A percentile compares a stretch with the other conserved stretches of the same genome.
Conservation (phyloP, 371 early-diverging fungal genomes). For the Mucor indicus region DNA sequence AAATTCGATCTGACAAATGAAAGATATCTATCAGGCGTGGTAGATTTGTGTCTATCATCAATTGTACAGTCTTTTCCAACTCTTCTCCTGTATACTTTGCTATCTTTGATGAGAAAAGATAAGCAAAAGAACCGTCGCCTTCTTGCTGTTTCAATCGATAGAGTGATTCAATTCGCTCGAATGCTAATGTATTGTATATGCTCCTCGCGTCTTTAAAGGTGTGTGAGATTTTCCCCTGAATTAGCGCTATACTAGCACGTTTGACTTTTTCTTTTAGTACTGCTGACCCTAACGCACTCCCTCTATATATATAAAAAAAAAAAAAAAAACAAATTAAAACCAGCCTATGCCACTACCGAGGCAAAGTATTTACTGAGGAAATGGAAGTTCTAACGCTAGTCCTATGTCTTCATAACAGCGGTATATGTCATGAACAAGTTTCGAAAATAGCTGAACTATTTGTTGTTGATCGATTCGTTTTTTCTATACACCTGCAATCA, state of each 20-base stretch:
- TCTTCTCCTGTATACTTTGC: conserved; percentile 5
- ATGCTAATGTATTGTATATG: not conserved
- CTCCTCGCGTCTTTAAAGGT: conserved; percentile 1
- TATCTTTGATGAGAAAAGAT: conserved; percentile 2
- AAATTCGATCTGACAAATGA: conserved; percentile 2
- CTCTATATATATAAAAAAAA: not conserved
- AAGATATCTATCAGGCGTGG: conserved; percentile 6
- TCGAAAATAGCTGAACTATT: not conserved
- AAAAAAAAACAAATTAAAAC: not conserved
- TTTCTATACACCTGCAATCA: conserved; percentile 10
- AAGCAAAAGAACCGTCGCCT: conserved; percentile 1
- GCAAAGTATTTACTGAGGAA: conserved; percentile 7
- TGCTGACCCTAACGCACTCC: conserved; percentile 5
- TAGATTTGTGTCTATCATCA: conserved; percentile 4
- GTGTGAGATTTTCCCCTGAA: conserved; percentile 2
- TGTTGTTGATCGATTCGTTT: conserved; percentile 4
- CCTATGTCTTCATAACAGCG: conserved; percentile 6
- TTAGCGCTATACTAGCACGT: conserved; percentile 4
- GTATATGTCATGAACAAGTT: conserved; percentile 8
- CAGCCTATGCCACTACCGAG: not conserved
- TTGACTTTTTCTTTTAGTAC: conserved; percentile 11
- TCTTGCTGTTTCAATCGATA: not conserved
- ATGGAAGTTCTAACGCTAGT: conserved; percentile 4
- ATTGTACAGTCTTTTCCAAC: conserved; percentile 4
- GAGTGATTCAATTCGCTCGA: conserved; percentile 1